Evolutionary conservation across 176 grass and related monocot genomes (phyloP), one percentile per base, ranked within the genome.

Genomic region (Canna indica): DNA sequence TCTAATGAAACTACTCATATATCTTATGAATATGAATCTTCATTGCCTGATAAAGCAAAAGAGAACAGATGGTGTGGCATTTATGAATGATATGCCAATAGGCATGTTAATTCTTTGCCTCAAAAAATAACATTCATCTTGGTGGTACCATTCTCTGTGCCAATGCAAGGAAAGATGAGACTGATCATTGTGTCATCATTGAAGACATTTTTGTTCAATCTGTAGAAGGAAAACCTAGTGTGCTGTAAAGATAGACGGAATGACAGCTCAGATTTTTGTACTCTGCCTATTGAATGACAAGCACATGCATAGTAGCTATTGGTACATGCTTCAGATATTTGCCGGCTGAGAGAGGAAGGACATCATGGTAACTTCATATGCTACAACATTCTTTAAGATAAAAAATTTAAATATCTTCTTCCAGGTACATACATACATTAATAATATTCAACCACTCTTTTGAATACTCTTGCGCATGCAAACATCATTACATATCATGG

Each of bases 111-210:
- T 63, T 33, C 15, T 11, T 17, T 24, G 14, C 28, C 27, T 62
- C 12, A 30, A 16, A 27, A 2, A 58, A 58, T 10, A 27, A 61
- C 59, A 35, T 36, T 35, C 18, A 34, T 64, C 32, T 18, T 65
- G 7, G 62, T 15, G 18, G 62, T 65, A 65, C 62, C 5, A 36
- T 35, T 38, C 18, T 63, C 12, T 5, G 14, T 33, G 15, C 14
- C 16, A 34, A 63, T 17, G 34, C 4, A 65, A 10, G 20, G 1
- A 10, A 27, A 36, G 62, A 27, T 24, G 27, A 65, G 33, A 65
- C 17, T 36, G 15, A 65, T 65, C 62, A 65, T 38, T 65, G 32
- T 5, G 62, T 36, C 31, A 65, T 65, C 62, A 65, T 65, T 65
- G 18, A 36, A 65, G 20, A 24, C 4, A 0, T 24, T 5, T 22